These are phyloP conservation scores for Candida ipomoeae DNA, from an alignment of 805 yeast species.

Conservation along the genomic window DNA sequence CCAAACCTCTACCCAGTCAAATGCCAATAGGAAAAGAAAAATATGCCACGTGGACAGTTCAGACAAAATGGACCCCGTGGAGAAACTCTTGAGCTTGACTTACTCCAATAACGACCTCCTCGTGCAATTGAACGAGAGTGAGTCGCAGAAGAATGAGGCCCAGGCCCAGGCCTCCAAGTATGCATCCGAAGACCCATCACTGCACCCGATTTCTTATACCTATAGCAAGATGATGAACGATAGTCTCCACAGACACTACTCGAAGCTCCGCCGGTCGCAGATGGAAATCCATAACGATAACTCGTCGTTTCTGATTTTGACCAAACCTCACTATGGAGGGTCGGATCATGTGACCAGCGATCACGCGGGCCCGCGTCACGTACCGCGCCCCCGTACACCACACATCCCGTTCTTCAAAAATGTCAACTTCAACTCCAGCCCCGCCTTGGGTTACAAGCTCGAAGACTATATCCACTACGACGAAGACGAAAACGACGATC, in stretches of 20 bases:
- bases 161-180: not conserved
- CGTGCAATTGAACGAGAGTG: slow-evolving; percentile 22
- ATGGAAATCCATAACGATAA: slow-evolving; percentile 32
- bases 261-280: slow-evolving; percentile 24
- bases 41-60: not conserved
- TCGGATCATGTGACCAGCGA: not conserved
- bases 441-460: slow-evolving; percentile 24
- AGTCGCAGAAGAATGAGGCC: not conserved
- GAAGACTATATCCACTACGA: slow-evolving; percentile 37
- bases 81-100: slow-evolving; percentile 35
- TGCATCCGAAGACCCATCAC: not conserved
- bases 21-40: not conserved
- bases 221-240: slow-evolving; percentile 38
- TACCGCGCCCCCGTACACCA: slow-evolving; percentile 5
- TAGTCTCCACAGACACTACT: slow-evolving; percentile 32
- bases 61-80: slow-evolving; percentile 41
- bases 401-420: slow-evolving; percentile 35
- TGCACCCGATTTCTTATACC: slow-evolving; percentile 23
- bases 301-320: slow-evolving; percentile 30
- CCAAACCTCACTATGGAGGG: slow-evolving; percentile 6
- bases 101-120: slow-evolving; percentile 30
- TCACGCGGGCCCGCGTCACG: slow-evolving; percentile 1
- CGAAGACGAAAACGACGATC: slow-evolving; percentile 15
- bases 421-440: slow-evolving; percentile 32
- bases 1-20: too few relatives aligned